Evolutionary conservation across 305 asterid species (phyloP), one percentile per base, ranked within the genome.

Genomic region (Stenogyne calaminthoides): DNA sequence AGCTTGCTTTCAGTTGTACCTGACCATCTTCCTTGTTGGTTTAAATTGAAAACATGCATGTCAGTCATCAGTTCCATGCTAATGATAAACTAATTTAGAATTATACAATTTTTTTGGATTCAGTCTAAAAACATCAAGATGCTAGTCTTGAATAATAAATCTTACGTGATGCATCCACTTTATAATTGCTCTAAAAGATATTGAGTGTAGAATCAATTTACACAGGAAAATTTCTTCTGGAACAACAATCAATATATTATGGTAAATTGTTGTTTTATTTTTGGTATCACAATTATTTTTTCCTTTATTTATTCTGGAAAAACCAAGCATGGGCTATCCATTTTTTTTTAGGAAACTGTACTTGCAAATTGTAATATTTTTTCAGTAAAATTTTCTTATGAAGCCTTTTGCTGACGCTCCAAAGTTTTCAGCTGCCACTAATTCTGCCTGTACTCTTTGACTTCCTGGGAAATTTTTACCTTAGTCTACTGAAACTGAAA

Each of bases 1-100:
- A 54, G 52, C 58, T 54, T 52, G 46, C 68, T 58, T 75, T 64
- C 44, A 64, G 20, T 72, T 46, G 36, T 25, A 54, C n/a, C n/a
- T n/a, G n/a, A n/a, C n/a, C n/a, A n/a, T 78, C 47, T 57, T 46
- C 49, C 55, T 15, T 61, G 60, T 72, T 72, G 49, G 40, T 60
- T 56, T 52, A 29, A 29, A 18, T 44, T 25, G 22, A 69, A 68
- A 60, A 10, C 59, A n/a, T 58, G 64, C 59, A 15, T 18, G 22
- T 15, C 18, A 6, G n/a, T 39, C 62, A 56, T 40, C 52, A 22
- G 7, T 51, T 42, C 66, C 37, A 47, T 46, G 55, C 67, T 51
- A 62, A 12, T 66, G 64, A 57, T 64, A 37, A 20, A 52, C 71
- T 72, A 44, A 39, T 61, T 37, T 66, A 10, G 15, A 40, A 20